A percentile compares a stretch with the other conserved stretches of the same genome.
These are phyloP conservation scores for Rubia balearica DNA, from an alignment of 305 asterid genomes.

Conservation along the genomic window DNA sequence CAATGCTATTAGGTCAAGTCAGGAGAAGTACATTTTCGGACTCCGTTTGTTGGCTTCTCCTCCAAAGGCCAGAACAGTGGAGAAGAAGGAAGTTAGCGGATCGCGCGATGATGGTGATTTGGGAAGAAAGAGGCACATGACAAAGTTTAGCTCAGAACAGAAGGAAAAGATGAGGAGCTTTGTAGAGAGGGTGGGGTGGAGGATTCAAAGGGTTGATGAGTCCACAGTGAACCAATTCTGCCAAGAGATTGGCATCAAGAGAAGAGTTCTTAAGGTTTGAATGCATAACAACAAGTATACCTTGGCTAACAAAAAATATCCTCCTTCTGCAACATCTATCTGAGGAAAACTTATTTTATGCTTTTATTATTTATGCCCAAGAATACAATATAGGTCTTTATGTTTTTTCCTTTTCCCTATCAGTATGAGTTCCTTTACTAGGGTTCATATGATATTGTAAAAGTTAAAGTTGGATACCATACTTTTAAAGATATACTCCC, in stretches of 20 bases:
- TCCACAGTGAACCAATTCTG: constrained; percentile 26
- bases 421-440: background rate
- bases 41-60: constrained; percentile 8
- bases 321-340: background rate
- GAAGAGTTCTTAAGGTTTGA: constrained; percentile 35
- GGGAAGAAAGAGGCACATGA: constrained; percentile 24
- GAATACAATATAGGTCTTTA: too few relatives aligned
- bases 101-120: background rate
- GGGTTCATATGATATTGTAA: background rate
- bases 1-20: constrained; percentile 12
- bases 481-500: too few relatives aligned
- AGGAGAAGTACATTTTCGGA: constrained; percentile 16
- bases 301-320: constrained; percentile 20
- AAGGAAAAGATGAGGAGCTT: constrained; percentile 31
- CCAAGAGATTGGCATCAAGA: constrained; percentile 29
- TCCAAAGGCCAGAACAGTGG: background rate
- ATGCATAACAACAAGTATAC: constrained; percentile 33
- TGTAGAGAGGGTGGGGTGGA: constrained; percentile 31
- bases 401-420: background rate
- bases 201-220: constrained; percentile 33
- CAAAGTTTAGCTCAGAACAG: constrained; percentile 28
- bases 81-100: background rate
- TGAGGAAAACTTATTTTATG: background rate
- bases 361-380: too few relatives aligned
- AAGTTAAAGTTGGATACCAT: background rate